Evolutionary conservation across 2,329 filamentous ascomycete genomes (phyloP), one percentile per base, ranked within the genome.

Genomic region (Pyrenochaeta sp.): DNA sequence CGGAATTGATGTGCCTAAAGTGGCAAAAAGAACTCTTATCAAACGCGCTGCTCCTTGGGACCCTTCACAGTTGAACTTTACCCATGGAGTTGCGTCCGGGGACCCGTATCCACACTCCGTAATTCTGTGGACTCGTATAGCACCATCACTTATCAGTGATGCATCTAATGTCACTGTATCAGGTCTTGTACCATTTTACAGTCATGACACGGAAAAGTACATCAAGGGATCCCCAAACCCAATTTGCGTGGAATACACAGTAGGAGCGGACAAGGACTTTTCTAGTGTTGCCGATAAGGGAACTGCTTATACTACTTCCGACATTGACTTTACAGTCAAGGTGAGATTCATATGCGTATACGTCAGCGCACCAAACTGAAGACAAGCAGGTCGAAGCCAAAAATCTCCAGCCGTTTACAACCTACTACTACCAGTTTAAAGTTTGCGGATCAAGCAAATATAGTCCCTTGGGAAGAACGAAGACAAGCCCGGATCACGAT

Each of bases 281-380:
- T 68, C 70, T 6, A 60, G 73, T 2, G 72, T 81, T 10, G 81
- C 82, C 2, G 75, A 79, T 35, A 74, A 73, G 3, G 87, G 87
- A 3, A 80, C 72, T 19, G 85, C 80, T 1, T 89, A 85, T 60
- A 90, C 87, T 0, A 87, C 80, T 19, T 87, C 82, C 1, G 87
- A 91, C 60, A 82, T 90, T 35, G 88, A 91, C 62, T 91, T 85
- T 61, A 90, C 87, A 0, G 74, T 90, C 47, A 89, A 89, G 77
- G 82, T 83, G 58, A 35, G 31, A 3, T 11, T 19, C 1, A 4
- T 4, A 4, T 3, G 7, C 2, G 4, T 3, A 4, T 29, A 4
- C 2, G 7, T 2, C 14, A 7, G 23, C 18, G 13, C n/a, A 17
- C 53, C n/a, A 11, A 22, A 56, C 44, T 53, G 7, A 67, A 21